Conservation (phyloP, 257 asterid species). For the Jacaranda mimosifolia region DNA sequence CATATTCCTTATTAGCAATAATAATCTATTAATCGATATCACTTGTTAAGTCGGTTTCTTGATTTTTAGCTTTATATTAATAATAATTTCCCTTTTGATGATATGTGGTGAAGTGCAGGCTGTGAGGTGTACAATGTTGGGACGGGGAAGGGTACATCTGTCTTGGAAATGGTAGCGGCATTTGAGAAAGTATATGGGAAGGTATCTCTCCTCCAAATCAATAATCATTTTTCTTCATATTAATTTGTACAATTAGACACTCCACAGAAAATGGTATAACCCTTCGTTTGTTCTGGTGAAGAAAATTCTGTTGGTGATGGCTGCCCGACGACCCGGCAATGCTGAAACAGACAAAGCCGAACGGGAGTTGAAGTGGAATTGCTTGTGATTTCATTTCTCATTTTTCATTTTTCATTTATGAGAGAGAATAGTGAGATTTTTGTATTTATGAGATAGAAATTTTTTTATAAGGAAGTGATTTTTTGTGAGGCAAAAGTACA, state of each 20-base stretch:
- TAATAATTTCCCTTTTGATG: too few species aligned
- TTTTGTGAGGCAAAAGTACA: too few species aligned
- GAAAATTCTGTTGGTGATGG: constrained; percentile 87
- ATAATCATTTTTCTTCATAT: constrained; percentile 2
- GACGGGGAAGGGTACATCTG: constrained; percentile 97
- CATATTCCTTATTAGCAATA: too few species aligned
- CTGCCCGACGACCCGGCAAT: constrained; percentile 94
- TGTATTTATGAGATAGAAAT: too few species aligned
- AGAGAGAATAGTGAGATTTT: too few species aligned
- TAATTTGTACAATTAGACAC: background rate
- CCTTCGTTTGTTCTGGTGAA: constrained; percentile 29
- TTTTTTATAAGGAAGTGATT: too few species aligned
- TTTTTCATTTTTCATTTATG: too few species aligned
- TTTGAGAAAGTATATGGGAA: constrained; percentile 97
- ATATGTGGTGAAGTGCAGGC: constrained; percentile 65
- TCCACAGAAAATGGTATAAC: background rate
- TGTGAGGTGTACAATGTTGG: constrained; percentile 98
- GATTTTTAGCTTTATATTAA: too few species aligned
- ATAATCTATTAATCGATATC: too few species aligned
- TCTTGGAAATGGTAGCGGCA: constrained; percentile 95
- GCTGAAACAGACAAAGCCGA: constrained; percentile 92
- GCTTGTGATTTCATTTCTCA: too few species aligned
- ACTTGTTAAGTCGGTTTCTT: too few species aligned
- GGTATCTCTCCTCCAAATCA: constrained; percentile 53
- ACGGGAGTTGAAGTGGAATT: constrained; percentile 84